Evolutionary conservation across 179 eudicot genomes (phyloP).

Genomic region (Amaranthus tricolor): DNA sequence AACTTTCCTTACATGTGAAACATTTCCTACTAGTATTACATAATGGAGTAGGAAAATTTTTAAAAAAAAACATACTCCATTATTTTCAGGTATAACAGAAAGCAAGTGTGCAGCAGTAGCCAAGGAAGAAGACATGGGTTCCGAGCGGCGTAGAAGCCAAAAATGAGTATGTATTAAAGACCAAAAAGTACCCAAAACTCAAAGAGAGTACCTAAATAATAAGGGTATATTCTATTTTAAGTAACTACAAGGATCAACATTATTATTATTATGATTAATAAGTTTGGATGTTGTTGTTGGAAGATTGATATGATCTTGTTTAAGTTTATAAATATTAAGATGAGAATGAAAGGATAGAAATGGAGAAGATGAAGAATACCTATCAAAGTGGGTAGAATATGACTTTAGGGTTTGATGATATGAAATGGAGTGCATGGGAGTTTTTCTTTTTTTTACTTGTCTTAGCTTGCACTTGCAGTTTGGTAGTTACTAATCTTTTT

Average conservation of each 20-base stretch:
- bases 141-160: neutral
- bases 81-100: neutral
- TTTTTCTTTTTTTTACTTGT: constrained; percentile 18
- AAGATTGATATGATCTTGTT: neutral
- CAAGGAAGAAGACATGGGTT: constrained; percentile 11
- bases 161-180: neutral
- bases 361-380: constrained; percentile 52
- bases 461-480: constrained; percentile 68
- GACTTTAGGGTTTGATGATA: neutral
- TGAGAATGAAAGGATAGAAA: neutral
- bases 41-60: neutral
- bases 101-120: constrained; percentile 8
- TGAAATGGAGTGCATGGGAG: neutral
- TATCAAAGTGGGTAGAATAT: constrained; percentile 40
- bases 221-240: neutral
- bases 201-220: neutral
- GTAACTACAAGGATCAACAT: neutral
- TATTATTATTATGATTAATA: no score
- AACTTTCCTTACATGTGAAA: neutral
- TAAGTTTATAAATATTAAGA: neutral
- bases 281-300: neutral
- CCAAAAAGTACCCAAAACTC: neutral
- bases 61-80: constrained; percentile 1
- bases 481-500: constrained; percentile 16
- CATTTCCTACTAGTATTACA: neutral